phyloP scores from a whole-genome alignment of 768 basidiomycete species.

The Amanita subjunquillea region DNA sequence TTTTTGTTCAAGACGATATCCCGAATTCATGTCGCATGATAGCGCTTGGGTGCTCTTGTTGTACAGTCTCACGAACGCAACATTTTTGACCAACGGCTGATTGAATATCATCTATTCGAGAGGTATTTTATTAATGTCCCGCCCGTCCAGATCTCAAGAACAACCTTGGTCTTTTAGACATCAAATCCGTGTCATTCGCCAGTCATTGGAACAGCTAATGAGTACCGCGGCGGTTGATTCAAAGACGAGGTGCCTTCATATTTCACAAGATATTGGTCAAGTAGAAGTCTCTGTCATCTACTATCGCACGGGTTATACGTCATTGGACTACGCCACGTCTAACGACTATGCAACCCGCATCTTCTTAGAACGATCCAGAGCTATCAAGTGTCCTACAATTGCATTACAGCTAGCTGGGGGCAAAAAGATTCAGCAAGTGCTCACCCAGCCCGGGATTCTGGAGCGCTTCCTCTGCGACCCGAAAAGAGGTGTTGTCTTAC shows the following conservation, averaged over 20 bases:
- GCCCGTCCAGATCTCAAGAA: background rate
- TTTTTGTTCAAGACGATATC: background rate
- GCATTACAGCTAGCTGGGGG: constrained; percentile 90
- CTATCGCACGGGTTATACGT: constrained; percentile 84
- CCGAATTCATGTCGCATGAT: background rate
- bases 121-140: constrained; percentile 32
- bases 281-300: constrained; percentile 83
- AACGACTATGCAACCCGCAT: constrained; percentile 65
- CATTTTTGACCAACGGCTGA: constrained; percentile 83
- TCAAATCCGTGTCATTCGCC: constrained; percentile 62
- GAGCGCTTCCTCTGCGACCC: constrained; percentile 55
- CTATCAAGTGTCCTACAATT: constrained; percentile 90
- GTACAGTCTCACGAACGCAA: constrained; percentile 85
- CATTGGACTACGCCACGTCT: constrained; percentile 63
- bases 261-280: constrained; percentile 23
- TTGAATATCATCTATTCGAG: constrained; percentile 82
- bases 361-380: constrained; percentile 67
- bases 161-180: constrained; percentile 33
- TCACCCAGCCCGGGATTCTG: constrained; percentile 63
- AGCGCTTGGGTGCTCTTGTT: constrained; percentile 72
- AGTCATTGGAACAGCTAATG: constrained; percentile 64
- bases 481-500: constrained; percentile 25
- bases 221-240: constrained; percentile 45
- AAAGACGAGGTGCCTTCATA: constrained; percentile 28
- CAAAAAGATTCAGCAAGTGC: constrained; percentile 91